Evolutionary conservation across 441 rosid species (phyloP), one percentile per base, ranked within the genome.

Genomic region (Breynia disticha): DNA sequence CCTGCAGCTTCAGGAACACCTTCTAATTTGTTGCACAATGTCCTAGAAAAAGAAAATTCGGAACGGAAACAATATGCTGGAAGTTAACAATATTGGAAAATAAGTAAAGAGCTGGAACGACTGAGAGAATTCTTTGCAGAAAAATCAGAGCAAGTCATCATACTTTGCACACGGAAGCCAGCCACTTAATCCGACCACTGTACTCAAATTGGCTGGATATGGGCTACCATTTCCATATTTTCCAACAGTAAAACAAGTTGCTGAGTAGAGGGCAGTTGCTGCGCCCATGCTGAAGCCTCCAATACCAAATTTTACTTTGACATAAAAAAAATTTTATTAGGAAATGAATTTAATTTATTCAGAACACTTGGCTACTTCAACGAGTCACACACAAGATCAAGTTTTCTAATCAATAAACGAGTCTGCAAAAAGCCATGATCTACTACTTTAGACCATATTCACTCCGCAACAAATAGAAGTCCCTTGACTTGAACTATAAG

Each of bases 231-330:
- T 78, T 67, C 76, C 86, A 66, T 71, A 86, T 63, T 88, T 82
- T 41, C 87, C 81, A 9, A 60, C 71, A 47, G 81, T 67, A 65
- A 72, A 86, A 79, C 95, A 88, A 46, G 78, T 77, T 50, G 94
- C 95, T 55, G 94, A 81, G 67, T 88, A 88, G 16, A 91, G 73
- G 41, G 97, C 61, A 41, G 95, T 78, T 50, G 87, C 98, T 11
- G 97, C 94, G 57, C 98, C 98, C 98, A 91, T 91, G 67, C 96
- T 91, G 83, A 91, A 91, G 49, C 98, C 98, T 68, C 98, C 98
- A 67, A 91, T 65, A 51, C 94, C 98, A 55, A 91, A 77, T 78
- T 86, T 87, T 61, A 91, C 98, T 91, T 79, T 38, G 50, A 67
- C 41, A 56, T 16, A 55, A 58, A 48, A 21, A n/a, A n/a, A 48